These are phyloP conservation scores for Agroathelia rolfsii DNA, from an alignment of 1,284 basidiomycete genomes.

Conservation along the genomic window DNA sequence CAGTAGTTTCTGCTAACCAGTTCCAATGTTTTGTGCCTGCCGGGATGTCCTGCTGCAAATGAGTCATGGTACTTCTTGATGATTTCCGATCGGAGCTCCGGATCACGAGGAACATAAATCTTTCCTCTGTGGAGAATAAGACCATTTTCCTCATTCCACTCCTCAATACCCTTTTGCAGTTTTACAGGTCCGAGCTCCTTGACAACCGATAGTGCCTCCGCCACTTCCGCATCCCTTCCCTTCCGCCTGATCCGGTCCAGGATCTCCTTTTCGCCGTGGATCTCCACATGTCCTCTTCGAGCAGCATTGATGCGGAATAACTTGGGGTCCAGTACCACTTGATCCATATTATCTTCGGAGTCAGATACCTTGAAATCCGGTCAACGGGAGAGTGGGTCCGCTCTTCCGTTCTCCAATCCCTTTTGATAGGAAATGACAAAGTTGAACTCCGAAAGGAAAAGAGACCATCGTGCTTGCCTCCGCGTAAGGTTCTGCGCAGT, in stretches of 20 bases:
- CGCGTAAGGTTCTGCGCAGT: constrained; percentile 24
- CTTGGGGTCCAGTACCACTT: too few relatives aligned
- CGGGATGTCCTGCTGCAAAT: constrained; percentile 24
- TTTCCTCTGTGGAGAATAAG: constrained; percentile 15
- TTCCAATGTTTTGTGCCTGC: constrained; percentile 20
- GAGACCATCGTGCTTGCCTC: constrained; percentile 26
- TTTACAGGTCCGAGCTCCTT: too few relatives aligned
- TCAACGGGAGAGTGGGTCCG: constrained; percentile 26
- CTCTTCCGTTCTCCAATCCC: constrained; percentile 25
- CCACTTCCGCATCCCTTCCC: too few relatives aligned
- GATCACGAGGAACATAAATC: constrained; percentile 17
- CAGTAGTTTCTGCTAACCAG: constrained; percentile 19
- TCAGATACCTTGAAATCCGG: too few relatives aligned
- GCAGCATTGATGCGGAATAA: too few relatives aligned
- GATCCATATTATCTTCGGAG: too few relatives aligned
- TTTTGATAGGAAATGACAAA: constrained; percentile 23
- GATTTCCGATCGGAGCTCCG: constrained; percentile 15
- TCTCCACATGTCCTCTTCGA: too few relatives aligned
- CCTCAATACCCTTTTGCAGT: too few relatives aligned
- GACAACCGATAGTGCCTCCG: too few relatives aligned
- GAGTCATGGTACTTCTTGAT: constrained; percentile 20
- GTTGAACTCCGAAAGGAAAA: constrained; percentile 26
- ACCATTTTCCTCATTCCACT: constrained; percentile 16
- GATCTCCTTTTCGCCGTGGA: too few relatives aligned
- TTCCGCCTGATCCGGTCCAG: too few relatives aligned